A percentile compares a stretch with the other conserved stretches of the same genome.
Evolutionary conservation across 331 rosid genomes (phyloP).

Genomic region (Prunus yedoensis): DNA sequence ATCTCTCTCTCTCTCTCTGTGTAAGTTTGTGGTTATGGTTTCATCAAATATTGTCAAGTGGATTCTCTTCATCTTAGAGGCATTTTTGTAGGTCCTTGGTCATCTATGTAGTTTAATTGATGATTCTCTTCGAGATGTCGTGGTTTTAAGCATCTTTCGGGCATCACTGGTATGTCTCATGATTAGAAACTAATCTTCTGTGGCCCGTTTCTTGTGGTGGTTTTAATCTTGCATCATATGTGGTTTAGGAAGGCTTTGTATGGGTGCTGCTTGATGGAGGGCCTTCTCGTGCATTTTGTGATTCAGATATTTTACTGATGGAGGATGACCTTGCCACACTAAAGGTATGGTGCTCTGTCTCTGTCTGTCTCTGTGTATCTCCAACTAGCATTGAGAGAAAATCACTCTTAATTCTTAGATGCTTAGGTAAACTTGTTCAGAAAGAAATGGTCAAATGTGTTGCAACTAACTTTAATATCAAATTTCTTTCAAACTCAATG

Average conservation of each 20-base stretch:
- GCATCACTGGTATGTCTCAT: constrained; percentile 46
- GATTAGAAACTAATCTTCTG: constrained; percentile 11
- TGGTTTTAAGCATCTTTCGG: constrained; percentile 49
- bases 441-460: constrained; percentile 4
- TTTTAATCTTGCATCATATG: constrained; percentile 14
- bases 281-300: constrained; percentile 57
- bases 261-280: constrained; percentile 66
- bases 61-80: constrained; percentile 9
- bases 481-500: neutral
- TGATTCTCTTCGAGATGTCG: constrained; percentile 46
- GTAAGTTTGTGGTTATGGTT: constrained; percentile 12
- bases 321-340: constrained; percentile 44
- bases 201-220: constrained; percentile 3
- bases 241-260: constrained; percentile 50
- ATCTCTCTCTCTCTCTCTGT: neutral
- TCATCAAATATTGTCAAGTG: constrained; percentile 1
- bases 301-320: constrained; percentile 41
- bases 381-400: neutral
- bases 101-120: constrained; percentile 44
- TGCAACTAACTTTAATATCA: neutral
- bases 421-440: neutral
- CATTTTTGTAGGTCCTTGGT: constrained; percentile 42
- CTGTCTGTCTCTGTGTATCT: neutral
- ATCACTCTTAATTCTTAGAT: neutral
- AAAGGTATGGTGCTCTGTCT: constrained; percentile 35